Percentiles rank a stretch among this genome's conserved stretches.
These are phyloP conservation scores for Leptodermis oblonga DNA, from an alignment of 257 asterid species.

Conservation along the genomic window DNA sequence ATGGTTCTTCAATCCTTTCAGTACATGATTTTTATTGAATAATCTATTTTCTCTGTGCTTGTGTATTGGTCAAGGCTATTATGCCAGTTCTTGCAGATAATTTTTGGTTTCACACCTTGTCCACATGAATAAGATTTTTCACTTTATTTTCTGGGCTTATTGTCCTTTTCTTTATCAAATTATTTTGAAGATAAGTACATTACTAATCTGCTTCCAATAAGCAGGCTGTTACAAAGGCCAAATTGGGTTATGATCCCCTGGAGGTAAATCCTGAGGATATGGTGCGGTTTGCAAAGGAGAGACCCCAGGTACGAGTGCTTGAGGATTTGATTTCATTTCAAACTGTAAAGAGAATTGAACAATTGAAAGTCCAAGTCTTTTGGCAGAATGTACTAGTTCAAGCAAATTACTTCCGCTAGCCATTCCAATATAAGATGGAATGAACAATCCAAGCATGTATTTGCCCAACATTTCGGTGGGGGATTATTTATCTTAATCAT, in stretches of 20 bases:
- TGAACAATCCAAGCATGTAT: background rate
- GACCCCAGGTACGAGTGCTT: conserved; percentile 68
- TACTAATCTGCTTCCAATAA: conserved; percentile 16
- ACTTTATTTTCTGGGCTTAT: background rate
- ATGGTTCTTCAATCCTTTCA: background rate
- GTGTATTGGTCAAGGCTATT: background rate
- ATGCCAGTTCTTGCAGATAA: background rate
- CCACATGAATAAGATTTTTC: background rate
- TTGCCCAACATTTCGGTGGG: background rate
- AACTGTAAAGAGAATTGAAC: background rate
- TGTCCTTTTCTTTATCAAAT: background rate
- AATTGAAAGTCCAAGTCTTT: background rate
- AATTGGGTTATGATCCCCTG: conserved; percentile 92
- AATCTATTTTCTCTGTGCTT: background rate
- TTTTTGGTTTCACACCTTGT: background rate
- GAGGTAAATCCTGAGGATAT: conserved; percentile 99
- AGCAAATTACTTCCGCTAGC: background rate
- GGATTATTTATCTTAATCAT: background rate
- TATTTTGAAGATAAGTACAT: background rate
- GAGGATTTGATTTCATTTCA: background rate
- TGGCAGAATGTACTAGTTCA: background rate
- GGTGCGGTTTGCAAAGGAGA: conserved; percentile 97
- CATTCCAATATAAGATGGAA: background rate
- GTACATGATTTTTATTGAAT: background rate
- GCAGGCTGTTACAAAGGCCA: conserved; percentile 98